Conservation (phyloP, 345 rosid species). For the Cardamine occulta region DNA sequence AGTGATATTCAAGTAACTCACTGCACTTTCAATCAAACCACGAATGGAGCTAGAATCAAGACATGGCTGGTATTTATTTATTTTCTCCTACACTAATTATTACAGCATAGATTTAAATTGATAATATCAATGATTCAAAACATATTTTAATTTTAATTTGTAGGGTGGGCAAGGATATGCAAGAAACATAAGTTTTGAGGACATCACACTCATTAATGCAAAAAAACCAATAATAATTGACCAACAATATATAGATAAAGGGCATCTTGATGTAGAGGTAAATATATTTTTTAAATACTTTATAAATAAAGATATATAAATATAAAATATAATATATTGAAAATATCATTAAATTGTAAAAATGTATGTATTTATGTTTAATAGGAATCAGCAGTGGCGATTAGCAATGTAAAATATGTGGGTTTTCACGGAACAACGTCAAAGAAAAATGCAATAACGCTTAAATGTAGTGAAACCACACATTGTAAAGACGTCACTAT, state of each 20-base stretch:
- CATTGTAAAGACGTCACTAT: conserved; percentile 24
- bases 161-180: conserved; percentile 43
- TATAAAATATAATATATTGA: neutral
- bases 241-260: conserved; percentile 29
- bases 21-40: conserved; percentile 33
- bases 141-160: neutral
- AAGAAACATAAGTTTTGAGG: conserved; percentile 26
- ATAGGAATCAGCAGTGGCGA: conserved; percentile 33
- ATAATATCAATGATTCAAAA: neutral
- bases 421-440: conserved; percentile 29
- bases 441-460: conserved; percentile 10
- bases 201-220: conserved; percentile 34
- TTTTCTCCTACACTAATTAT: neutral
- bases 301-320: too few relatives aligned
- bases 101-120: neutral
- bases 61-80: conserved; percentile 28
- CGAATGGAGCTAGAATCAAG: conserved; percentile 45
- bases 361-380: neutral
- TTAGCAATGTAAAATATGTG: conserved; percentile 25
- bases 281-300: neutral
- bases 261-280: neutral
- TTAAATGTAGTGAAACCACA: conserved; percentile 26
- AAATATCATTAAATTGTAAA: neutral
- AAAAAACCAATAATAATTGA: conserved; percentile 40
- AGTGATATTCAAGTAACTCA: conserved; percentile 29